phyloP scores from a whole-genome alignment of 1,284 basidiomycete genomes.

The Sporisorium iseilematis-ciliati region DNA sequence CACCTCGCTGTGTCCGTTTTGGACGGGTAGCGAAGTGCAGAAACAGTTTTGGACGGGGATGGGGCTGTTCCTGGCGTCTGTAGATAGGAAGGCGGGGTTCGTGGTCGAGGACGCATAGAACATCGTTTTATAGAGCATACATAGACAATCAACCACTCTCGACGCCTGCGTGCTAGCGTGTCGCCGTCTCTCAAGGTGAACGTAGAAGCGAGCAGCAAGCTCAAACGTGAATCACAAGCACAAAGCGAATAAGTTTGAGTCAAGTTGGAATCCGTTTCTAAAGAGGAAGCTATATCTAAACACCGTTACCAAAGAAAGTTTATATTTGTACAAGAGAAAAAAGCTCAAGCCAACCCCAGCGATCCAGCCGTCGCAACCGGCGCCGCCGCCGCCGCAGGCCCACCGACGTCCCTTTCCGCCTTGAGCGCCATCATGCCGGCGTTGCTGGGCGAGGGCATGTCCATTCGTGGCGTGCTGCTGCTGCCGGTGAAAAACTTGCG shows the following conservation, averaged over 20 bases:
- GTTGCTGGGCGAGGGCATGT: constrained; percentile 23
- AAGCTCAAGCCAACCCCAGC: constrained; percentile 40
- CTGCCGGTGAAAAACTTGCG: constrained; percentile 19
- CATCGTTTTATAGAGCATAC: not conserved
- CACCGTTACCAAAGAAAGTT: constrained; percentile 31
- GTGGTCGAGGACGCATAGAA: not conserved
- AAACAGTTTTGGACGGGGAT: constrained; percentile 52
- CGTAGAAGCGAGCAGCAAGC: too few relatives aligned
- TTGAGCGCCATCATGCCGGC: constrained; percentile 28
- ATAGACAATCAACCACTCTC: not conserved
- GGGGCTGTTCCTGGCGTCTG: constrained; percentile 39
- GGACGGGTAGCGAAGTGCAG: constrained; percentile 51
- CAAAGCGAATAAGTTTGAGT: not conserved
- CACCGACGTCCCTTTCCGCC: constrained; percentile 28
- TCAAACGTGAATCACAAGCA: not conserved
- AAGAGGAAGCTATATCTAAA: constrained; percentile 29
- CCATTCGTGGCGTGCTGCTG: constrained; percentile 31
- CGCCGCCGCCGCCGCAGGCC: constrained; percentile 24
- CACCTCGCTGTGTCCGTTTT: constrained; percentile 48
- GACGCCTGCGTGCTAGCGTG: not conserved
- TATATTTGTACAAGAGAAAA: not conserved
- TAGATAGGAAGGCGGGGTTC: constrained; percentile 27
- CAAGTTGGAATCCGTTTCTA: constrained; percentile 26
- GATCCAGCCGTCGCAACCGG: constrained; percentile 38
- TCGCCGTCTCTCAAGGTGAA: too few relatives aligned